Conservation (phyloP, 441 rosid species). For the Populus tomentosa region DNA sequence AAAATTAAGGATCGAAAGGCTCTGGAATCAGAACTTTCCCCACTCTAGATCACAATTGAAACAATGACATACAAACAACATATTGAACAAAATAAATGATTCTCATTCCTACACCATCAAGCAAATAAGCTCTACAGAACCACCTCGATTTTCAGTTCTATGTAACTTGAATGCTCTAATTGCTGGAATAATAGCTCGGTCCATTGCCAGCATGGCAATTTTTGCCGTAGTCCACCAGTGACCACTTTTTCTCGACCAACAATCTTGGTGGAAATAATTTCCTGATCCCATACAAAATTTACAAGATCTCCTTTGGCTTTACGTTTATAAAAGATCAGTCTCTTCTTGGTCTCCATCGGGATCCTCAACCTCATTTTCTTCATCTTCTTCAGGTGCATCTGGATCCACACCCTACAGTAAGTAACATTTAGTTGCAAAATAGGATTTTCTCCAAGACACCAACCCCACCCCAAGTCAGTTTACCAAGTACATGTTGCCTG, state of each 20-base stretch:
- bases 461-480: not conserved
- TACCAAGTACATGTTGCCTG: not conserved
- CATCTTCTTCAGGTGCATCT: slow-evolving; percentile 95
- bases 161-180: not conserved
- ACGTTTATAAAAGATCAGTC: slow-evolving; percentile 63
- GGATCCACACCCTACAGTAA: slow-evolving; percentile 91
- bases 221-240: too few species aligned
- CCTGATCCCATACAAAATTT: not conserved
- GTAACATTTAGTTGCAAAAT: not conserved
- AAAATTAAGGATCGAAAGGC: not conserved
- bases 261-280: not conserved
- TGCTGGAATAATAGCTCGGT: not conserved
- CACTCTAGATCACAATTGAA: not conserved
- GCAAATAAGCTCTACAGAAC: not conserved
- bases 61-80: not conserved
- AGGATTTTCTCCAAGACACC: not conserved
- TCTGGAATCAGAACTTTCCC: not conserved
- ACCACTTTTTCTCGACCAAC: not conserved
- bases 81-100: not conserved
- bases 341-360: slow-evolving; percentile 93
- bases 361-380: slow-evolving; percentile 94
- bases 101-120: not conserved
- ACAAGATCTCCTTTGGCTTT: not conserved
- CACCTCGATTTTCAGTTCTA: not conserved
- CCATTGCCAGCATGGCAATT: not conserved